Evolutionary conservation across 208 protist species (phyloP).

Genomic region (Phytomonas sp.): DNA sequence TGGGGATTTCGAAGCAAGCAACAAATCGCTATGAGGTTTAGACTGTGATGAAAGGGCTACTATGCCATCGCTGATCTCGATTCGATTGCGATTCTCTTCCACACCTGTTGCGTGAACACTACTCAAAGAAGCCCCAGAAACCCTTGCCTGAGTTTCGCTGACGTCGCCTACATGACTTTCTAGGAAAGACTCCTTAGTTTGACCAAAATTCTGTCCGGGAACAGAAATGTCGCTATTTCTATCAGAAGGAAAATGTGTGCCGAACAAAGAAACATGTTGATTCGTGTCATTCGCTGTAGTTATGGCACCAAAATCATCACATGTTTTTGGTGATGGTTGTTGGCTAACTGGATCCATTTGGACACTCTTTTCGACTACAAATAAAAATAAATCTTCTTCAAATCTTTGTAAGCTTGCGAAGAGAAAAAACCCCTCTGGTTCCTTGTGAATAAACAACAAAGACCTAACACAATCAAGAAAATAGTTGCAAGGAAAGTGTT

Average conservation of each 20-base stretch:
- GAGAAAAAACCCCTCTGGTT: not conserved
- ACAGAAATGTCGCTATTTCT: not conserved
- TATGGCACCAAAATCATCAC: not conserved
- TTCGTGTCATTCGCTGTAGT: not conserved
- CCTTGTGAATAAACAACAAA: not conserved
- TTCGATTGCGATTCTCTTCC: not conserved
- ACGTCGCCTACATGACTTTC: not conserved
- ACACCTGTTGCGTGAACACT: not conserved
- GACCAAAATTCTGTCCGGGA: not conserved
- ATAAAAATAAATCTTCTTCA: not conserved
- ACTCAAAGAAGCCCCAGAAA: not conserved
- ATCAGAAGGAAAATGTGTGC: not conserved
- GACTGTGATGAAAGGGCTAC: not conserved
- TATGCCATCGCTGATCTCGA: not conserved
- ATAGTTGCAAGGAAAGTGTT: not conserved
- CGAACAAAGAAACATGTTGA: not conserved
- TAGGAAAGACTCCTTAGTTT: not conserved
- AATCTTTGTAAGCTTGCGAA: not conserved
- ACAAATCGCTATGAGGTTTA: not conserved
- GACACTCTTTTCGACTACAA: not conserved
- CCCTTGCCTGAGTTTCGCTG: not conserved
- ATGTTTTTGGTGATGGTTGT: not conserved
- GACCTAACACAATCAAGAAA: not conserved
- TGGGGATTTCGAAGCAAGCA: not conserved
- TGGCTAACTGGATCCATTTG: not conserved